Evolutionary conservation across 805 yeast genomes (phyloP), one percentile per base, ranked within the genome.

Genomic region (Metschnikowia drakensbergensis): DNA sequence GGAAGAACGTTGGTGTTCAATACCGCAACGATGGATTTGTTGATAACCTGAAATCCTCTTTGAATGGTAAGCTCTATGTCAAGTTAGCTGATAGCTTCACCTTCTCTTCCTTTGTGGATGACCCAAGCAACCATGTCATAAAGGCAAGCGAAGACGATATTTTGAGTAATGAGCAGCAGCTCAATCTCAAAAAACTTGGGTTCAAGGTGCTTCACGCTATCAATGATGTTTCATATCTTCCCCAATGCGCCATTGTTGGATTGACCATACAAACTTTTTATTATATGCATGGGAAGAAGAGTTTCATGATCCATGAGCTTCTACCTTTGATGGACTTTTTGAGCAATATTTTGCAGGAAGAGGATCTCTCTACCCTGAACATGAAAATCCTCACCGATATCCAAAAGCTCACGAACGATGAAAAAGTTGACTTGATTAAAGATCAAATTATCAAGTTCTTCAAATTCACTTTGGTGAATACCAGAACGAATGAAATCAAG

Each of bases 201-300:
- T 81, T 80, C 63, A 69, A 71, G 51, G 68, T 79, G 17, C 66
- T 81, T 37, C 78, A 74, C 42, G 82, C 80, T 41, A 69, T 81
- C 54, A 81, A 81, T 60, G 60, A 64, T 9, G 74, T 70, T 5
- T 68, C 80, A 6, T 78, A 70, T 40, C 64, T 81, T 30, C 82
- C 82, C 61, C 82, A 82, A 31, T 67, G 81, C 11, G 70, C 83
- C 0, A 61, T 81, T 25, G 74, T 80, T 11, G 85, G 84, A 4
- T 63, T 79, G 0, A 54, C 69, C 2, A 54, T 69, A 29, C 75
- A 72, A 51, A 58, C 67, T n/a, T 66, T 59, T 49, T 59, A 62
- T 40, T 66, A 69, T 39, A 53, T 49, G n/a, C 43, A 52, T 42
- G 49, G 54, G 2, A 40, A 50, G 23, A 50, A 49, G 22, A 53